Evolutionary conservation across 345 rosid genomes (phyloP).

Genomic region (Acer campestre): DNA sequence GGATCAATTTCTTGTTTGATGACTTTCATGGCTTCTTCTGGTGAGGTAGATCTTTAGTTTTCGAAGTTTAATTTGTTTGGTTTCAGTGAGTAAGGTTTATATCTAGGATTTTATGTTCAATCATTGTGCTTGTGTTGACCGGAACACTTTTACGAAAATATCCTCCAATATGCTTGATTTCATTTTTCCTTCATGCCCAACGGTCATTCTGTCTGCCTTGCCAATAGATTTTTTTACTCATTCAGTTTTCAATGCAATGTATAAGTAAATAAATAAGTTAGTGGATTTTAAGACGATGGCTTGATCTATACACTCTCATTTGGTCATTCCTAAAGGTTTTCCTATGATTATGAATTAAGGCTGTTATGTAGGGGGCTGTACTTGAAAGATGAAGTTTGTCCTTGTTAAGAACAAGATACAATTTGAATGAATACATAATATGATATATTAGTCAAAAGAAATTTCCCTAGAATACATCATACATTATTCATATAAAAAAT

Average conservation of each 20-base stretch:
- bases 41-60: conserved; percentile 68
- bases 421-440: not conserved
- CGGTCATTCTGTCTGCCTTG: not conserved
- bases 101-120: not conserved
- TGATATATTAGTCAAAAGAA: not conserved
- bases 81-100: not conserved
- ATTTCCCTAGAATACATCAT: not conserved
- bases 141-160: not conserved
- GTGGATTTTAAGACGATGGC: too few relatives aligned
- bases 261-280: too few relatives aligned
- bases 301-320: not conserved
- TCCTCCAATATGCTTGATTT: not conserved
- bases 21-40: conserved; percentile 97
- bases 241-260: not conserved
- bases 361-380: not conserved
- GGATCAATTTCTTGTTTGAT: conserved; percentile 94
- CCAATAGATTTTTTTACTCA: not conserved
- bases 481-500: not conserved
- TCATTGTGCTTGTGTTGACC: not conserved
- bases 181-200: not conserved
- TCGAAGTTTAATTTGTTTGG: not conserved
- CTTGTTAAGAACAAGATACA: not conserved
- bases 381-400: not conserved
- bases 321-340: not conserved
- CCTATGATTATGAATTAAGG: not conserved